These are phyloP conservation scores for Neofusicoccum sp. DNA, from an alignment of 2,329 filamentous ascomycete genomes.

Conservation along the genomic window DNA sequence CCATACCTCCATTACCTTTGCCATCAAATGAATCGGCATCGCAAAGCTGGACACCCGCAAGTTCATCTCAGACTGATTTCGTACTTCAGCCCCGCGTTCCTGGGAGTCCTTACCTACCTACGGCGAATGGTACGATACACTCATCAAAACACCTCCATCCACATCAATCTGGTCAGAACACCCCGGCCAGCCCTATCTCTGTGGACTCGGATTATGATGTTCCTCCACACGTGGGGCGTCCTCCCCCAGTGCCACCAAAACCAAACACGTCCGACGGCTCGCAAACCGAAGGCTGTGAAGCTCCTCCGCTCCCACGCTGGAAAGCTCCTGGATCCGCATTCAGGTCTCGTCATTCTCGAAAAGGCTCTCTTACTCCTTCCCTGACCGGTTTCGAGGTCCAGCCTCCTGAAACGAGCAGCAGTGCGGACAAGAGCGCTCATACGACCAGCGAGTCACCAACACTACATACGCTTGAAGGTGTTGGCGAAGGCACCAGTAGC, in stretches of 20 bases:
- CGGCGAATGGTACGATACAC: conserved; percentile 7
- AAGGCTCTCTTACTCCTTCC: conserved; percentile 17
- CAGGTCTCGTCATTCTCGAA: conserved; percentile 4
- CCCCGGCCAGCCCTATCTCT: conserved; percentile 2
- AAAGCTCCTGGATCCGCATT: conserved; percentile 5
- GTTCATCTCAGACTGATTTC: conserved; percentile 16
- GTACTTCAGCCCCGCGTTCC: conserved; percentile 15
- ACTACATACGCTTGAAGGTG: conserved; percentile 10
- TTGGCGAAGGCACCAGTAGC: background rate
- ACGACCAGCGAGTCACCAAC: conserved; percentile 3
- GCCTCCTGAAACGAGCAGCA: conserved; percentile 7
- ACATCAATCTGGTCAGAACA: conserved; percentile 10
- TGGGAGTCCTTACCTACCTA: conserved; percentile 3
- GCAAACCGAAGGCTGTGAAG: background rate
- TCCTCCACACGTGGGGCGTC: background rate
- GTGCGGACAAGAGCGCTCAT: conserved; percentile 10
- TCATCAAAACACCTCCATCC: conserved; percentile 1
- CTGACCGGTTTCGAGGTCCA: background rate
- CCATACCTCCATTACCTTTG: conserved; percentile 1
- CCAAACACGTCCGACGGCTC: conserved; percentile 5
- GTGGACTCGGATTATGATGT: conserved; percentile 10
- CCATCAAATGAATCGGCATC: background rate
- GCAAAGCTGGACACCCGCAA: background rate
- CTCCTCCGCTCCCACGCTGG: conserved; percentile 4
- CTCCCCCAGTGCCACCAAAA: background rate